Evolutionary conservation across 176 grass and related monocot species (phyloP), one percentile per base, ranked within the genome.

Genomic region (Poa pratensis): DNA sequence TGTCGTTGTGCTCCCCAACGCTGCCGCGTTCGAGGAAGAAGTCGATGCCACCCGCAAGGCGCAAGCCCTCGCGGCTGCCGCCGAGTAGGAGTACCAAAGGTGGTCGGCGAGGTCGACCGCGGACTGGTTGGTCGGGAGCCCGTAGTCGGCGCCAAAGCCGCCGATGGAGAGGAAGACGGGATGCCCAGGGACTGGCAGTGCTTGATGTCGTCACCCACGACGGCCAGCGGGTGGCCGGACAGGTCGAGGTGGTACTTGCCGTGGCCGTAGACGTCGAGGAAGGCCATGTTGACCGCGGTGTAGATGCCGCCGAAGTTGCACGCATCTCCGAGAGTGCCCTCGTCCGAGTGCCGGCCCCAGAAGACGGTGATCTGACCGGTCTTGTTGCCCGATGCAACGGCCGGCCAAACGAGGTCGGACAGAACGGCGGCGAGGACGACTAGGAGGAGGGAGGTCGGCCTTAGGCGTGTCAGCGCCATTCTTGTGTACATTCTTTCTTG

Each of bases 41-140:
- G 73, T 83, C 69, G 24, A 83, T 26, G 69, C 81, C 69, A n/a
- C n/a, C n/a, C n/a, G n/a, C n/a, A n/a, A n/a, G 71, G 82, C 30
- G 74, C 3, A 84, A 73, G 73, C n/a, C 73, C 0, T 1, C 16
- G 73, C 73, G 73, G 14, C 8, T 12, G 43, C 82, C 82, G 46
- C 22, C 60, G 3, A 84, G 73, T 67, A 50, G 19, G 81, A 55
- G 37, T 46, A 60, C 68, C 69, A 83, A 39, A 83, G 52, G 24
- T 83, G 54, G 81, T 83, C 69, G 39, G 81, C 81, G 53, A 83
- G 68, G 68, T 83, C 53, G 2, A 19, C 1, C 3, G 81, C 69
- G 1, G 81, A 30, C 10, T 45, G 16, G 17, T 55, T 27, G 23
- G 10, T 16, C 0, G 81, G 81, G 10, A 83, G 81, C 3, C 68